phyloP scores from a whole-genome alignment of 352 stramenopile species.

The Globisporangium polare region DNA sequence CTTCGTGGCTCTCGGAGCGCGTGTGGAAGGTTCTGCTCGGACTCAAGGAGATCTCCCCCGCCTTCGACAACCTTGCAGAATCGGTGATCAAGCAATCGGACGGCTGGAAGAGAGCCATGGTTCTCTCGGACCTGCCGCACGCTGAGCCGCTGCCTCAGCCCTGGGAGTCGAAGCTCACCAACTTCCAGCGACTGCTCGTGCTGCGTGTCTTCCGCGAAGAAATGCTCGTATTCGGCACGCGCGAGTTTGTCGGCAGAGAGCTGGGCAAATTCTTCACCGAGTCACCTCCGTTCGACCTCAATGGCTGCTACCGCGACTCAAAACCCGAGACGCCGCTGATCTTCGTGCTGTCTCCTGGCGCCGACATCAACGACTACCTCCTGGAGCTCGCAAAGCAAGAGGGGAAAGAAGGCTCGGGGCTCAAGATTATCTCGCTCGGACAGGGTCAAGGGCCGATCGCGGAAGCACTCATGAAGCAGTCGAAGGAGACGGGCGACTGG shows the following conservation, averaged over 20 bases:
- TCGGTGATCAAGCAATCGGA: conserved; percentile 40
- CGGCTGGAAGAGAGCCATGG: conserved; percentile 78
- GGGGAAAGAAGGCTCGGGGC: conserved; percentile 77
- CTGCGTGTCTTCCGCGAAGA: conserved; percentile 88
- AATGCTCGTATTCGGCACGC: conserved; percentile 87
- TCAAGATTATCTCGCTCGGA: conserved; percentile 93
- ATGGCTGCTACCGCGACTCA: conserved; percentile 90
- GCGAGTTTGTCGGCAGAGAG: conserved; percentile 76
- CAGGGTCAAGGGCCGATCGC: conserved; percentile 92
- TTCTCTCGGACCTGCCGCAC: conserved; percentile 78
- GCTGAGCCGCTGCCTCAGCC: conserved; percentile 55
- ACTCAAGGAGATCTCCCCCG: conserved; percentile 60
- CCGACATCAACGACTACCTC: conserved; percentile 94
- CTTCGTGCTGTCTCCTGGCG: conserved; percentile 91
- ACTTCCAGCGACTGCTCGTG: conserved; percentile 90
- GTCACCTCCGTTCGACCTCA: conserved; percentile 90
- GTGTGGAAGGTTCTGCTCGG: conserved; percentile 71
- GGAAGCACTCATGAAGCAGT: conserved; percentile 89
- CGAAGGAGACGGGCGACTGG: conserved; percentile 89
- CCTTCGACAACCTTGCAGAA: conserved; percentile 39
- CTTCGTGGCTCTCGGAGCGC: conserved; percentile 73
- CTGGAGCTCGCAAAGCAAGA: conserved; percentile 88
- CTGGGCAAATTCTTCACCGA: conserved; percentile 87
- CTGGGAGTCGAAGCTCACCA: conserved; percentile 70
- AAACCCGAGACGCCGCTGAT: conserved; percentile 91